Evolutionary conservation across 768 basidiomycete species (phyloP).

Genomic region (Auriscalpium vulgare): DNA sequence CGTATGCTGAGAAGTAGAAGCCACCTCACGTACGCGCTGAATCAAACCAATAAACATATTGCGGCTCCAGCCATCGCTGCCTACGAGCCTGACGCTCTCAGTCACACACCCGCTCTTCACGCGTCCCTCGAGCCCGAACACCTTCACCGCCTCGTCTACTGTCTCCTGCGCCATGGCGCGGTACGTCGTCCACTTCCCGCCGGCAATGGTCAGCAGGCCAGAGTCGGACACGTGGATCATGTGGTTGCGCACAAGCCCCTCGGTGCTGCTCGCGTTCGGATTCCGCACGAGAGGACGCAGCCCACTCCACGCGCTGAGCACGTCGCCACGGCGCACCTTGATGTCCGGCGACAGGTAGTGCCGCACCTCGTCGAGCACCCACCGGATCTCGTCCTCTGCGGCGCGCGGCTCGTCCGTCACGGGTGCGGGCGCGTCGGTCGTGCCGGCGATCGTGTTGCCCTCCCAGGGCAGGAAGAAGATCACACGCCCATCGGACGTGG

Average conservation of each 20-base stretch:
- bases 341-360: conserved; percentile 88
- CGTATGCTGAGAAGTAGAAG: background rate
- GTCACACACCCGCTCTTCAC: conserved; percentile 66
- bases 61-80: conserved; percentile 88
- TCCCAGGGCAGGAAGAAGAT: conserved; percentile 99
- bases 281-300: conserved; percentile 85
- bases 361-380: conserved; percentile 91
- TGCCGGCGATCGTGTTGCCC: conserved; percentile 94
- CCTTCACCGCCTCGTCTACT: conserved; percentile 77
- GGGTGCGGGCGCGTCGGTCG: conserved; percentile 77
- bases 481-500: conserved; percentile 93
- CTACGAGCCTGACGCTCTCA: conserved; percentile 73
- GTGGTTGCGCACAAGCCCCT: conserved; percentile 88
- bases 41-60: conserved; percentile 97
- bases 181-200: conserved; percentile 99
- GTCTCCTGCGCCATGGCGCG: conserved; percentile 94
- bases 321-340: conserved; percentile 89
- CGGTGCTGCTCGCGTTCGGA: conserved; percentile 65
- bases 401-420: conserved; percentile 74
- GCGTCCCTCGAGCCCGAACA: conserved; percentile 55
- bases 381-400: conserved; percentile 89
- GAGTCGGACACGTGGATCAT: conserved; percentile 77
- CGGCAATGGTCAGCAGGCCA: conserved; percentile 89
- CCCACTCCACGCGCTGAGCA: conserved; percentile 92
- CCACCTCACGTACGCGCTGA: conserved; percentile 56